Percentiles rank a stretch among this genome's conserved stretches.
phyloP scores from a whole-genome alignment of 108 stramenopile species.

The Aurantiochytrium sp. region DNA sequence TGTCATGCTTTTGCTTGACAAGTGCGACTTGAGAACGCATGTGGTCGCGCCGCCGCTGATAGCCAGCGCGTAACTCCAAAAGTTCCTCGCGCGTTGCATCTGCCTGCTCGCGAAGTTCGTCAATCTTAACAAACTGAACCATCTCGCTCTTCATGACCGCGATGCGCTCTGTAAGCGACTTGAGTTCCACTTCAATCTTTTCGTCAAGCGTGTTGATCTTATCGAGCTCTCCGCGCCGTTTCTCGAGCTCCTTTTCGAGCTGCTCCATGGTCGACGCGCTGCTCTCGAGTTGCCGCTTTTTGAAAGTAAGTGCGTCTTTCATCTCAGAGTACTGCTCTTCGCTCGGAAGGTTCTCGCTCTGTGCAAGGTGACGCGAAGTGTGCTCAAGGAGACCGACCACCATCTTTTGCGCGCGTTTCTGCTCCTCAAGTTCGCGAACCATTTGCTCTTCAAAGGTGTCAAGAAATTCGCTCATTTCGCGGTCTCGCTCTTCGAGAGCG shows the following conservation, averaged over 20 bases:
- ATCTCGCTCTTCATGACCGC: conserved; percentile 42
- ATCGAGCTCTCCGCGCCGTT: conserved; percentile 50
- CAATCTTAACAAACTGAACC: conserved; percentile 47
- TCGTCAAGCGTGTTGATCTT: conserved; percentile 45
- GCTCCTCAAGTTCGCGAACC: conserved; percentile 29
- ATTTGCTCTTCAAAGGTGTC: conserved; percentile 37
- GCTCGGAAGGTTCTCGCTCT: conserved; percentile 33
- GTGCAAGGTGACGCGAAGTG: conserved; percentile 45
- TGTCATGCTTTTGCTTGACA: conserved; percentile 9
- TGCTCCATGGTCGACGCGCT: conserved; percentile 45
- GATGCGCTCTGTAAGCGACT: conserved; percentile 44
- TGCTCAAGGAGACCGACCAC: conserved; percentile 58
- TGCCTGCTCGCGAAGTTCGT: conserved; percentile 37
- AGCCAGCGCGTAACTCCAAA: conserved; percentile 22
- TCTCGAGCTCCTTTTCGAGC: conserved; percentile 43
- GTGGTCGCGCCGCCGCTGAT: conserved; percentile 33
- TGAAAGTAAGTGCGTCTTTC: conserved; percentile 43
- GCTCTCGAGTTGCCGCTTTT: conserved; percentile 50
- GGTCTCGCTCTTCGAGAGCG: conserved; percentile 40
- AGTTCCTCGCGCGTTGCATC: conserved; percentile 38
- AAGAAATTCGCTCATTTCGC: conserved; percentile 56
- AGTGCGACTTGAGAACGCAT: conserved; percentile 40
- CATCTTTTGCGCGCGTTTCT: conserved; percentile 29
- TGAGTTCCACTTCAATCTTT: conserved; percentile 42
- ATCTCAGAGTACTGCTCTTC: conserved; percentile 36